Base-by-base conservation (phyloP, 148 eudicot genomes). In the Chenopodium suecicum region DNA sequence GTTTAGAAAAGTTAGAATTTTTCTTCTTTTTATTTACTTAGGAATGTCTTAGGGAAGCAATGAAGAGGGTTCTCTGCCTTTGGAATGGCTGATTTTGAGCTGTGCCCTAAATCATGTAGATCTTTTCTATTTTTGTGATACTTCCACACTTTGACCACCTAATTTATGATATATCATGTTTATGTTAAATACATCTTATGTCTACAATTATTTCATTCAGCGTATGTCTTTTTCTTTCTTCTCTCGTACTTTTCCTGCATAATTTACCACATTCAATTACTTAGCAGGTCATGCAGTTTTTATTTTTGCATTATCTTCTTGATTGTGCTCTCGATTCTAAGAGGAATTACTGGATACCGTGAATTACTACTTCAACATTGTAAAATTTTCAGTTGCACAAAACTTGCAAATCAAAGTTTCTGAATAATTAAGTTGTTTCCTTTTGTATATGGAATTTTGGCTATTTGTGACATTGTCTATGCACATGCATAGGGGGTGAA, bases 21-120 rank as follows among this genome's bases (percentile, higher is more conserved):
- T 44, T 20, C 29, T 23, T 9, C 32, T 32, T 37, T 64, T 25
- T 2, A 3, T 19, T 14, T 19, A 46, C 5, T 20, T 66, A 85
- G 76, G 52, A 67, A 81, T 65, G 73, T 73, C 79, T 85, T 74
- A 48, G 73, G 84, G 87, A 85, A 85, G 84, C 87, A 85, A 74
- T 78, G 82, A 77, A 64, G 50, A 78, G 52, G 82, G 82, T 73
- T 85, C 58, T 32, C 75, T 81, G 82, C 60, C 81, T 73, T 77
- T 77, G 79, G 86, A 81, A 85, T 81, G 84, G 84, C 87, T 81
- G 80, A 81, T 85, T 85, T 85, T 85, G 84, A 81, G 83, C 83
- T 74, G 77, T 78, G 81, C 75, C 87, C 87, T 85, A 73, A 78
- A 77, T 65, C 76, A 78, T 81, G 68, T 85, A 85, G 84, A 77